phyloP scores from a whole-genome alignment of 2,329 filamentous ascomycete genomes.

The Cercospora canescens region DNA sequence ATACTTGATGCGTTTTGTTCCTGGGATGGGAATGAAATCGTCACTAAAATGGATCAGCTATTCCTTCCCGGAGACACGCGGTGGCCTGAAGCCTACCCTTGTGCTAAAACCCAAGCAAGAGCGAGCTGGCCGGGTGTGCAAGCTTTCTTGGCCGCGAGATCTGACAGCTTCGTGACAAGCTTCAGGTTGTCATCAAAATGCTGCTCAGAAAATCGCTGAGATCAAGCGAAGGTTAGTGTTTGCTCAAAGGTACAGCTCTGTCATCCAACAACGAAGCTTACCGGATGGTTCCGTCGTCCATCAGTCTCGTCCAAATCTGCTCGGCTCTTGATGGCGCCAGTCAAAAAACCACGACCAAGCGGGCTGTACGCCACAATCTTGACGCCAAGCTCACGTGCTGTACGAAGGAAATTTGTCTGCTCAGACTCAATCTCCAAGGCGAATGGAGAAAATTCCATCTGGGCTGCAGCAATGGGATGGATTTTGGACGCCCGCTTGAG shows the following conservation, averaged over 20 bases:
- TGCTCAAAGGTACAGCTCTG: slow-evolving; percentile 44
- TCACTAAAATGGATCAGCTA: slow-evolving; percentile 37
- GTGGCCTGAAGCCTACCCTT: too few relatives aligned
- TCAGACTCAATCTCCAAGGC: slow-evolving; percentile 59
- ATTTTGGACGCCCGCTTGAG: slow-evolving; percentile 54
- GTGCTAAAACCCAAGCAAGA: slow-evolving; percentile 63
- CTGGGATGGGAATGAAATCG: slow-evolving; percentile 49
- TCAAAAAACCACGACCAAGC: slow-evolving; percentile 60
- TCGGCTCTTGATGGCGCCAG: slow-evolving; percentile 49
- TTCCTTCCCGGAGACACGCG: too few relatives aligned
- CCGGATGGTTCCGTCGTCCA: too few relatives aligned
- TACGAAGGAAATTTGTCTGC: slow-evolving; percentile 51
- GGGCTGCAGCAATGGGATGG: slow-evolving; percentile 53
- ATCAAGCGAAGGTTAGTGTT: too few relatives aligned
- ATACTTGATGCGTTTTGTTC: slow-evolving; percentile 33
- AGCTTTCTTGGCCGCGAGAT: slow-evolving; percentile 55
- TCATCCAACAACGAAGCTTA: too few relatives aligned
- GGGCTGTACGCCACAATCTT: slow-evolving; percentile 60
- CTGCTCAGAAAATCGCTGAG: slow-evolving; percentile 54
- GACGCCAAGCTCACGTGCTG: slow-evolving; percentile 60
- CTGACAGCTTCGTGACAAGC: slow-evolving; percentile 53
- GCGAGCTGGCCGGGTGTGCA: slow-evolving; percentile 59
- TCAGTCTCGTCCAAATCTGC: slow-evolving; percentile 53
- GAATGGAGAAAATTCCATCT: slow-evolving; percentile 55
- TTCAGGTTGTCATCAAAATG: slow-evolving; percentile 59